These are phyloP conservation scores for Pulveroboletus sp. DNA, from an alignment of 768 basidiomycete genomes.

Conservation along the genomic window DNA sequence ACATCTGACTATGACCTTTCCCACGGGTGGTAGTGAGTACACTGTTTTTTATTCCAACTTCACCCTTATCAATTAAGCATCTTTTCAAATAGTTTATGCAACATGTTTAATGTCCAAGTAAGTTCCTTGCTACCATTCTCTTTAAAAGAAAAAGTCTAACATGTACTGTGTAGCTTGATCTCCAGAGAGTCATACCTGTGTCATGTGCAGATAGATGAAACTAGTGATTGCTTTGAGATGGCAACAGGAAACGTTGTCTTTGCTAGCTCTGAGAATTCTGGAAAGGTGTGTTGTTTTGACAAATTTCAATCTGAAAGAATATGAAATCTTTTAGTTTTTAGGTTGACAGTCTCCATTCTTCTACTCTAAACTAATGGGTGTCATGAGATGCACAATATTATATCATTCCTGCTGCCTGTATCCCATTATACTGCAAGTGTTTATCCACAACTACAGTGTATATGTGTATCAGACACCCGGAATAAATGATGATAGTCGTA, in stretches of 20 bases:
- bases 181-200: constrained; percentile 27
- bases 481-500: no score
- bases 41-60: not conserved
- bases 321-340: not conserved
- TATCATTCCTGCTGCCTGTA: no score
- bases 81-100: constrained; percentile 20
- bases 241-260: constrained; percentile 5
- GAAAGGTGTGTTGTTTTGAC: not conserved
- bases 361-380: not conserved
- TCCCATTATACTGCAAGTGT: no score
- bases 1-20: constrained; percentile 24
- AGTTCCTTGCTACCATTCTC: not conserved
- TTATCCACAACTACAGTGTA: no score
- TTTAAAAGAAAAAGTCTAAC: not conserved
- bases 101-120: constrained; percentile 28
- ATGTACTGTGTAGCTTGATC: constrained; percentile 13
- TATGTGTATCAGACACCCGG: no score
- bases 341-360: not conserved
- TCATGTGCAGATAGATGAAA: not conserved
- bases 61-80: not conserved
- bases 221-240: not conserved
- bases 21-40: constrained; percentile 22
- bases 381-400: not conserved
- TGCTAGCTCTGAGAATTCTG: not conserved
- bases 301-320: not conserved